Conservation (phyloP, 768 basidiomycete species). For the Calocybe cyanea region DNA sequence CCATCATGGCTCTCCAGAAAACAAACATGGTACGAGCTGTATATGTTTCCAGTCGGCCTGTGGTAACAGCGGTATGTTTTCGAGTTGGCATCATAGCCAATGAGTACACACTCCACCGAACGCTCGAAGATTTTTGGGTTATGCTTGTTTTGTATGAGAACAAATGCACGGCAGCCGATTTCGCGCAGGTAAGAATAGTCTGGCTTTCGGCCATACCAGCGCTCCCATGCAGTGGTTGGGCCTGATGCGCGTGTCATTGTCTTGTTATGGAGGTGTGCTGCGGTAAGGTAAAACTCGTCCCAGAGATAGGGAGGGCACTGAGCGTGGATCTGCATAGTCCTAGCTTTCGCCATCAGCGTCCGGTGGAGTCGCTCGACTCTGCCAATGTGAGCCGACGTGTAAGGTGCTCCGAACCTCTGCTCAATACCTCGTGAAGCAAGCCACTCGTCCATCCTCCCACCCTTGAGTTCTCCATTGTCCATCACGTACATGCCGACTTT, state of each 20-base stretch:
- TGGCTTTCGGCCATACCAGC: constrained; percentile 15
- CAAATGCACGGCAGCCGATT: constrained; percentile 31
- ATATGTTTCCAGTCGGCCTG: constrained; percentile 8
- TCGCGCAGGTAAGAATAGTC: constrained; percentile 25
- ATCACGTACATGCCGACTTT: neutral
- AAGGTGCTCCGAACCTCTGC: constrained; percentile 18
- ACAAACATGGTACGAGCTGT: constrained; percentile 17
- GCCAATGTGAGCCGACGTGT: constrained; percentile 32
- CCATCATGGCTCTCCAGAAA: constrained; percentile 22
- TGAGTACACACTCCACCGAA: constrained; percentile 30
- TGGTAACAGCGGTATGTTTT: constrained; percentile 32
- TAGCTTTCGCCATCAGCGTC: constrained; percentile 23
- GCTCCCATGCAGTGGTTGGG: constrained; percentile 16
- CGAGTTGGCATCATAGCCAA: constrained; percentile 29
- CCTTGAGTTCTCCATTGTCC: constrained; percentile 23
- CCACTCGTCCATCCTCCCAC: constrained; percentile 11
- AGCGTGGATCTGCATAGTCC: constrained; percentile 21
- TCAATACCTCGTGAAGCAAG: constrained; percentile 9
- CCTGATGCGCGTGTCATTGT: constrained; percentile 1
- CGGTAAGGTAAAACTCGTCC: constrained; percentile 21
- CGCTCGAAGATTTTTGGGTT: constrained; percentile 20
- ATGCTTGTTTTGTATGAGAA: constrained; percentile 27
- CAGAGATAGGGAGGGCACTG: constrained; percentile 21
- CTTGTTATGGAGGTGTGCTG: constrained; percentile 17
- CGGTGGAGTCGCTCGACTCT: constrained; percentile 28